phyloP scores from a whole-genome alignment of 2,329 filamentous ascomycete genomes.

The Penicillium sp. region DNA sequence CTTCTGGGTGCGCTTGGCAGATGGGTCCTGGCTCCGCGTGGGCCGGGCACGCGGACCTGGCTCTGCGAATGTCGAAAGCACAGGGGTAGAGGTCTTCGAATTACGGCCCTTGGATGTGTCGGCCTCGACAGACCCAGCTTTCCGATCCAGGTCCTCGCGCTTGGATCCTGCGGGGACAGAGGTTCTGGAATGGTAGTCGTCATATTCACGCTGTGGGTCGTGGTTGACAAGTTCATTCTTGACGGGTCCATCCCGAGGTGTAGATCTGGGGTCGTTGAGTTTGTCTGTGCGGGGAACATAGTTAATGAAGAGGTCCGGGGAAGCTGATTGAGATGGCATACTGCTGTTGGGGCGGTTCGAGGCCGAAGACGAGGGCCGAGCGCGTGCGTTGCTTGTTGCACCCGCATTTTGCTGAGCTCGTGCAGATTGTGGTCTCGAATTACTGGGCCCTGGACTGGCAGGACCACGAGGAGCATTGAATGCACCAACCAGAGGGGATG shows the following conservation, averaged over 20 bases:
- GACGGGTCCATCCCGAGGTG: constrained; percentile 51
- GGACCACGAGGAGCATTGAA: constrained; percentile 61
- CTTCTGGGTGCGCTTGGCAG: constrained; percentile 42
- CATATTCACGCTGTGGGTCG: constrained; percentile 34
- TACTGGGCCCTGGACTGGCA: constrained; percentile 62
- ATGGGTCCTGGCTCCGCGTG: constrained; percentile 37
- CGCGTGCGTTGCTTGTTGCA: constrained; percentile 57
- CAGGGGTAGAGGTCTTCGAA: constrained; percentile 46
- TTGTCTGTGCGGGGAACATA: constrained; percentile 30
- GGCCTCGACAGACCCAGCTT: constrained; percentile 36
- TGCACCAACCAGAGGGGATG: constrained; percentile 73
- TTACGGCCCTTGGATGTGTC: constrained; percentile 39
- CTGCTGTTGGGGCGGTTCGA: constrained; percentile 63
- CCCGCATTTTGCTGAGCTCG: constrained; percentile 76
- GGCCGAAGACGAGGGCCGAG: constrained; percentile 63
- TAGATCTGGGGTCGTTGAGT: constrained; percentile 53
- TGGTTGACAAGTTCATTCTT: constrained; percentile 38
- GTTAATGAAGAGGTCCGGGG: constrained; percentile 27
- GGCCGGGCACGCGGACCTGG: constrained; percentile 34
- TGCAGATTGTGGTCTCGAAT: constrained; percentile 65
- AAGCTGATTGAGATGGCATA: constrained; percentile 35
- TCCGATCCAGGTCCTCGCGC: constrained; percentile 39
- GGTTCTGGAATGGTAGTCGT: constrained; percentile 20
- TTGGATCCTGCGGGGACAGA: constrained; percentile 29
- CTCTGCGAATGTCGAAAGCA: constrained; percentile 40